Evolutionary conservation across 441 rosid genomes (phyloP).

Genomic region (Aquilaria agallochum): DNA sequence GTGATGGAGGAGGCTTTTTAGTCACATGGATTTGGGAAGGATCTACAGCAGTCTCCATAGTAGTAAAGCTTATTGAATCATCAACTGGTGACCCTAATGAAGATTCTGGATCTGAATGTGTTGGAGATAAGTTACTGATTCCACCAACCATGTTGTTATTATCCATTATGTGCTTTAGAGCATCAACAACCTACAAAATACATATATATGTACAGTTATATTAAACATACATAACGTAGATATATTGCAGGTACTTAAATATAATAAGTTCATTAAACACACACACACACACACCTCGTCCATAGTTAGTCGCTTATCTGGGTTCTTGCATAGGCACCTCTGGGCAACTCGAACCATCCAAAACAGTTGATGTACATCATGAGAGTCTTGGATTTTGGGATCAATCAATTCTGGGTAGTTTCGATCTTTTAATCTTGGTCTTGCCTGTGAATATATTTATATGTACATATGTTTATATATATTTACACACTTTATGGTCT

Average conservation of each 20-base stretch:
- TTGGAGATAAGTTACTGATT: constrained; percentile 34
- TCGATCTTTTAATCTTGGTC: constrained; percentile 42
- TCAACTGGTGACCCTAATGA: constrained; percentile 8
- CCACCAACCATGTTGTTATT: constrained; percentile 13
- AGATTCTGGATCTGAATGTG: constrained; percentile 39
- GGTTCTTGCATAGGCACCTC: constrained; percentile 46
- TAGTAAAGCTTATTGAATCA: constrained; percentile 20
- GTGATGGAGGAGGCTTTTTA: constrained; percentile 17
- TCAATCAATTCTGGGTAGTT: constrained; percentile 53
- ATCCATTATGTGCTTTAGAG: constrained; percentile 36
- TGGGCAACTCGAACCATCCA: constrained; percentile 58
- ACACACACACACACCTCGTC: constrained; percentile 18
- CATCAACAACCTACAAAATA: constrained; percentile 40
- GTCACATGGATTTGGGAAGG: constrained; percentile 13
- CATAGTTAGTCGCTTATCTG: constrained; percentile 39
- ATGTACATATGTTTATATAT: background rate
- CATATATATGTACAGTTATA: background rate
- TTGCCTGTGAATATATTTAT: constrained; percentile 32
- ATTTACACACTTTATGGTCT: too few relatives aligned
- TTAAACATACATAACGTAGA: background rate
- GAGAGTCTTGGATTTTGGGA: constrained; percentile 34
- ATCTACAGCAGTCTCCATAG: constrained; percentile 11
- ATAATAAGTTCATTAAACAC: too few relatives aligned
- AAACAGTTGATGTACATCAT: constrained; percentile 49
- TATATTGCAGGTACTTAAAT: background rate